Base-by-base conservation (phyloP, 176 grass and related monocot genomes). In the Secale cereale region DNA sequence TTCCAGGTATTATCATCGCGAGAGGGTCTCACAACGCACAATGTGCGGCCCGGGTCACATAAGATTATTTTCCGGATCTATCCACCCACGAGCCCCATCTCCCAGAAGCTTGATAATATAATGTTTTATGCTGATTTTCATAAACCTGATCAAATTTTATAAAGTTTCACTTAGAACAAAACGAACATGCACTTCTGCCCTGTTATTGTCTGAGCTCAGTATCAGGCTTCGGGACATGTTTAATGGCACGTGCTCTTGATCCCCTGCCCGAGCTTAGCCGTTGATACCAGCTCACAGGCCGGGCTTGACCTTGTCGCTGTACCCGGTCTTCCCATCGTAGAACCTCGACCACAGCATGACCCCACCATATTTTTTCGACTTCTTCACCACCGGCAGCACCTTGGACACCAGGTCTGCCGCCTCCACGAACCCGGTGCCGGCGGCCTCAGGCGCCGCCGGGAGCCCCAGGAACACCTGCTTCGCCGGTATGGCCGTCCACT, bases 271-370 rank as follows among this genome's bases (percentile, higher is more conserved):
- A 45, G 70, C n/a, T 73, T 41, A 25, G 11, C 41, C 7, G 1
- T 11, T 10, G 23, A 10, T 6, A 3, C 46, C 1, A 72, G 20
- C 62, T 89, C 81, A 89, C 10, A 89, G 85, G 4, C 86, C 30
- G 4, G 77, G 33, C 82, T 91, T 94, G 54, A 94, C 85, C 25
- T 71, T 59, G 23, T 88, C 32, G 59, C 85, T 94, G 75, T 92
- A 94, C 41, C 85, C 85, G 0, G 87, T 92, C 74, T 87, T 78
- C 46, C 83, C 87, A 45, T 94, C 93, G 65, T 90, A 94, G 82
- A 61, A 94, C 70, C 90, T 90, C 0, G 93, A 92, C 93, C 93
- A 94, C 10, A 94, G 57, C 93, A 94, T 92, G 77, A 94, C 90
- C 0, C 93, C 93, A 3, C 93, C 90, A 14, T 88, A 94, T 82